Base-by-base conservation (phyloP, 805 yeast genomes). In the Lipomyces lipofer region DNA sequence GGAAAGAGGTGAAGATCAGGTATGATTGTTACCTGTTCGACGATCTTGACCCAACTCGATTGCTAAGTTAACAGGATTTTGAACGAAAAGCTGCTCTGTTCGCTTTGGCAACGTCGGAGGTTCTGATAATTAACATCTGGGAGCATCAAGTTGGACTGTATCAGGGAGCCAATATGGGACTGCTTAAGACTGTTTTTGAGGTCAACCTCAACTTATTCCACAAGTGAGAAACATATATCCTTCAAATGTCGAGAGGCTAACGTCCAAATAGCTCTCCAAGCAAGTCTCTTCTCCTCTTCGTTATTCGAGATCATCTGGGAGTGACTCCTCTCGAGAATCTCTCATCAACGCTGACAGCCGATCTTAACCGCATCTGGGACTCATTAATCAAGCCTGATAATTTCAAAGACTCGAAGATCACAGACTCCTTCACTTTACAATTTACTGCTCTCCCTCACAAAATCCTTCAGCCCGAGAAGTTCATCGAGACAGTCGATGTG, bases 81-180 rank as follows among this genome's bases (percentile, higher is more conserved):
- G 99, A 94, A 71, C 80, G 99, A 54, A 94, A 94, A 64, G 91
- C 97, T 1, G 98, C 98, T 0, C 74, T 94, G 40, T 94, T 94
- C 75, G 98, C 99, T 0, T 75, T 94, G 58, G 82, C 97, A 9
- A 91, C 97, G 0, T 83, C 94, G 13, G 98, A 94, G 67, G 83
- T 91, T 4, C 76, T 94, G 63, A 89, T 94, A 57, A 86, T 94
- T 40, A 94, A 94, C 70, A 82, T 92, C 67, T 94, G 98, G 97
- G 99, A 94, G 69, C 86, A 88, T 64, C 99, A 94, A 71, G 90
- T 94, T 52, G 99, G 99, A 8, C 76, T 94, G 40, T 94, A 94
- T 67, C 97, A 92, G 69, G 99, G 99, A 49, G 97, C 97, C 22
- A 94, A 94, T 67, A 86, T 94, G 96, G 98, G 94, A 1, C 74